Percentiles rank a stretch among this genome's conserved stretches.
Evolutionary conservation across 2,329 filamentous ascomycete genomes (phyloP).

Genomic region (Sporothrix mexicana): DNA sequence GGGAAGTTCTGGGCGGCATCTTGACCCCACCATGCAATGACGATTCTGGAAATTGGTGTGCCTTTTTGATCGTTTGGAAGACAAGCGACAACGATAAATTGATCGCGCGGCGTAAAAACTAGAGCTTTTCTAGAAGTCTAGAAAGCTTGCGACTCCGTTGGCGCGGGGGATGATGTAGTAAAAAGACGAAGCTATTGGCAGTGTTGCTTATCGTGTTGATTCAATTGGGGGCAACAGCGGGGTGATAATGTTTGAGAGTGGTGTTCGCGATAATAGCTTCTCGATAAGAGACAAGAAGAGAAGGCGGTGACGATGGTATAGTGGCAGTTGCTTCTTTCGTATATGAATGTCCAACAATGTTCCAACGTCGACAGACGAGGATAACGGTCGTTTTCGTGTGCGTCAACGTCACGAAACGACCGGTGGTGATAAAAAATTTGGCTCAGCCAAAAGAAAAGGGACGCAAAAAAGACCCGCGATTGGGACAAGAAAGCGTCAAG

Average conservation of each 20-base stretch:
- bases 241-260: neutral
- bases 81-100: neutral
- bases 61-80: neutral
- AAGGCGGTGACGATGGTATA: conserved; percentile 35
- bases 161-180: neutral
- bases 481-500: conserved; percentile 34
- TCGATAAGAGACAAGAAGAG: conserved; percentile 38
- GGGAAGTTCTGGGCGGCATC: conserved; percentile 88
- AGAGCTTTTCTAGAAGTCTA: conserved; percentile 20
- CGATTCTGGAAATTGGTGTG: conserved; percentile 27
- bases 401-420: conserved; percentile 27
- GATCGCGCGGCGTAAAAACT: conserved; percentile 3
- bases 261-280: conserved; percentile 33
- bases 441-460: neutral
- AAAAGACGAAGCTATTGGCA: neutral
- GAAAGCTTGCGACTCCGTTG: conserved; percentile 20
- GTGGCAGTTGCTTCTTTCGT: conserved; percentile 20
- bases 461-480: conserved; percentile 7
- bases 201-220: conserved; percentile 23
- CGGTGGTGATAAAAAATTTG: conserved; percentile 34
- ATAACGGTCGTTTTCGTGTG: neutral
- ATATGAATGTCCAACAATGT: conserved; percentile 13
- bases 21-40: conserved; percentile 63
- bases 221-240: conserved; percentile 33
- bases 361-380: neutral